A percentile compares a stretch with the other conserved stretches of the same genome.
Conservation (phyloP, 345 rosid genomes). For the Brassica napus region Da-Ae NC_063445.1:5550501-5551000, state of each 20-base stretch:
- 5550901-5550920: not conserved
- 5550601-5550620: not conserved
- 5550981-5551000: not conserved
- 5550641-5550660: not conserved
- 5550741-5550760: not conserved
- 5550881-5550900: not conserved
- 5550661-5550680: not conserved
- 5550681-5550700: not conserved
- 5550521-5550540: not conserved
- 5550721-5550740: not conserved
- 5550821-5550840: not conserved
- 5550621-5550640: not conserved
- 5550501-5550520: not conserved
- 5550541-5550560: not conserved
- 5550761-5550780: not conserved
- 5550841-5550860: not conserved
- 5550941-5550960: not conserved
- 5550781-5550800: not conserved
- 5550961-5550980: not conserved
- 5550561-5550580: not conserved
- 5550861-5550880: not conserved
- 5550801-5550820: not conserved
- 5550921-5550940: not conserved
- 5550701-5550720: not conserved
- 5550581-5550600: not conserved